Evolutionary conservation across 495 filamentous ascomycete species (phyloP), one percentile per base, ranked within the genome.

Genomic region (Neurospora sp.): DNA sequence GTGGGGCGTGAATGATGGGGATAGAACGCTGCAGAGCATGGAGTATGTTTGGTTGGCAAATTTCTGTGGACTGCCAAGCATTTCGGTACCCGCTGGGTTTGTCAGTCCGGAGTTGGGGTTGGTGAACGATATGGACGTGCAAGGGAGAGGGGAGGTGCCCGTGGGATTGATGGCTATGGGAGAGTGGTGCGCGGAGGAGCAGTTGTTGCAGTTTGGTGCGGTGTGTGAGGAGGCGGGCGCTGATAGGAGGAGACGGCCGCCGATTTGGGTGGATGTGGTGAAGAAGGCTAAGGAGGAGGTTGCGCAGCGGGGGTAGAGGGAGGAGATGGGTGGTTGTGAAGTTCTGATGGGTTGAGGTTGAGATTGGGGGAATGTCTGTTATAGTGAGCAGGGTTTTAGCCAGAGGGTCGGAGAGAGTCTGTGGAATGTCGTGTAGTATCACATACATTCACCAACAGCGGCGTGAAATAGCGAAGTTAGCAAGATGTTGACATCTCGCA

Each of bases 41-140:
- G 90, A 92, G 81, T 97, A 93, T 81, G 90, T 91, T 19, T 96
- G 91, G 88, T 74, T 97, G 76, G 92, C 92, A 13, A 97, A 97
- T 79, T 94, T 96, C 77, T 89, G 85, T 15, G 93, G 93, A 0
- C 85, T 89, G 76, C 93, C 93, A 0, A 86, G 89, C 21, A 86
- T 97, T 34, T 89, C 78, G 59, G 84, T 90, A 69, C 93, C 93
- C 0, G 90, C 89, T 3, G 94, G 92, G 2, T 93, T 91, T 80
- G 86, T 84, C 24, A 77, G 48, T 74, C 73, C 74, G 62, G 74
- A 13, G 40, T 71, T 36, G 73, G 72, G 37, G 13, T 80, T 82
- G 24, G 80, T 78, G 28, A 78, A 74, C 19, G 69, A 71, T n/a
- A 24, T 73, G 36, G 72, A 72, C 31, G 78, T 84, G 73, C 76